Evolutionary conservation across 2,329 filamentous ascomycete species (phyloP), one percentile per base, ranked within the genome.

Genomic region (Cercospora zeae-maydis): DNA sequence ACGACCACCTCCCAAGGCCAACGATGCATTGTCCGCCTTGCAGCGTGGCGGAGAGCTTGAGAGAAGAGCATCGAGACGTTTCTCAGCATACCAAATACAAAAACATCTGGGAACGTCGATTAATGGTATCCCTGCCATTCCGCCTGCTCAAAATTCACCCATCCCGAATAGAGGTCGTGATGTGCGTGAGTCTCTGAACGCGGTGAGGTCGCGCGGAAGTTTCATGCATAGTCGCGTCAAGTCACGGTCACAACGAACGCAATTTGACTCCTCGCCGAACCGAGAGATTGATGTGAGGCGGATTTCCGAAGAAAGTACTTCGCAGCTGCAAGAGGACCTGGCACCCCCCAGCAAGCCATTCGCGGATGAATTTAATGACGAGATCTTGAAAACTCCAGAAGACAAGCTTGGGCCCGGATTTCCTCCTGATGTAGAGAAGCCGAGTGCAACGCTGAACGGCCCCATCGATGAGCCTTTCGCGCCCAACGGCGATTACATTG

Each of bases 61-160:
- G 78, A 86, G 95, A 73, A 85, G 95, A 74, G 95, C 95, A 0
- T 99, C 95, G 13, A 85, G 93, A 69, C 84, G 95, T 72, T 99
- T 98, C 75, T 98, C 95, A 1, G 90, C 92, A 58, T 99, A 98
- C 75, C 95, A 99, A 73, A 96, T 99, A 69, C 91, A 92, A 51
- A 98, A 97, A 74, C 92, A 96, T 71, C 81, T 98, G 1, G 93
- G 93, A 10, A 85, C 87, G 14, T 88, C 89, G 39, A 84, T 90
- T 14, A 92, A 88, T 76, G 92, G 91, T 19, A 88, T 98, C 14
- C 92, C 93, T 6, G 90, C 96, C 73, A 85, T 98, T 19, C 92
- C 93, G 27, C 82, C 90, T 4, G 76, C 82, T 16, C 92, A 96
- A 73, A 92, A 88, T 65, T 88, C 89, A 3, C 91, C 91, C 1